phyloP scores from a whole-genome alignment of 352 stramenopile species.

The Phytophthora tubulina region DNA sequence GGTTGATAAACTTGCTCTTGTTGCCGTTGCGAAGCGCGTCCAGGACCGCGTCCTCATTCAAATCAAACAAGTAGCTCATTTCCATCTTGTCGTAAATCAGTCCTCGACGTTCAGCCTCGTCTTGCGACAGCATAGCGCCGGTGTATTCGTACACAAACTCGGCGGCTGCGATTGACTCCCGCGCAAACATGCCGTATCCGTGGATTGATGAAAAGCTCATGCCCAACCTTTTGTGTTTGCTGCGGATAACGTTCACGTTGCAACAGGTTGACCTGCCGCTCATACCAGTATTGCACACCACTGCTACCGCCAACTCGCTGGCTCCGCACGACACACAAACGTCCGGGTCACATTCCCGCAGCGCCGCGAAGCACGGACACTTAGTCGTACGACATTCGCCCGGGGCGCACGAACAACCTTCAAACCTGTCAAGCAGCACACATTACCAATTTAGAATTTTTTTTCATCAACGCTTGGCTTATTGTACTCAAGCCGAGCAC shows the following conservation, averaged over 20 bases:
- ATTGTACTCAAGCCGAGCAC: neutral
- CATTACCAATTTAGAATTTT: neutral
- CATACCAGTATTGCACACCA: neutral
- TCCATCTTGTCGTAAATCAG: constrained; percentile 84
- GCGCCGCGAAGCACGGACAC: constrained; percentile 60
- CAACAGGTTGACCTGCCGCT: constrained; percentile 6
- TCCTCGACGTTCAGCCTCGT: constrained; percentile 72
- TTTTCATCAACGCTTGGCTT: neutral
- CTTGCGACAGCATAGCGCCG: constrained; percentile 64
- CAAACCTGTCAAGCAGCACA: constrained; percentile 45
- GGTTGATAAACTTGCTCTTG: constrained; percentile 93
- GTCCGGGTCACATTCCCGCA: constrained; percentile 71
- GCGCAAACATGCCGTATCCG: constrained; percentile 62
- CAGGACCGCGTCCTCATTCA: constrained; percentile 89
- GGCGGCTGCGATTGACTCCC: constrained; percentile 46
- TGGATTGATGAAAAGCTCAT: constrained; percentile 63
- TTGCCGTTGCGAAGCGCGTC: constrained; percentile 92
- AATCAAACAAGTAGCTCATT: constrained; percentile 92
- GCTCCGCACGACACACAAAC: constrained; percentile 58
- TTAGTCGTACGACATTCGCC: constrained; percentile 57
- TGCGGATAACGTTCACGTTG: constrained; percentile 37
- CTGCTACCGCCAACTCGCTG: constrained; percentile 40
- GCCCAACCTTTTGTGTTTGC: constrained; percentile 46
- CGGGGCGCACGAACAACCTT: constrained; percentile 55
- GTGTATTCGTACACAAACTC: constrained; percentile 78